Evolutionary conservation across 139 green algal species (phyloP).

Genomic region (Gonium pectorale): DNA sequence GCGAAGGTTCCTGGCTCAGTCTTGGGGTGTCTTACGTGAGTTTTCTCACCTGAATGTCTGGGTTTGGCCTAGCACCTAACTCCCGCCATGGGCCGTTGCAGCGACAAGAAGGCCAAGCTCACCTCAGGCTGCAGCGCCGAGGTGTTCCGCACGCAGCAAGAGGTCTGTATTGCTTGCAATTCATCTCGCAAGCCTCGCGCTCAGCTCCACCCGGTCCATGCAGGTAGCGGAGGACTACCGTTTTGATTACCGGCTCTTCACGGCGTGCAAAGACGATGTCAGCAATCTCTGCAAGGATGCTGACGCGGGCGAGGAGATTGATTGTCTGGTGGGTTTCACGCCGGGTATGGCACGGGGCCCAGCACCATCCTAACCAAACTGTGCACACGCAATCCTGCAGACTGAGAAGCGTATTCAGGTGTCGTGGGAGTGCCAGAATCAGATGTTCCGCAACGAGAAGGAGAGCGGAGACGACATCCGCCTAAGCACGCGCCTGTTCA

Average conservation of each 20-base stretch:
- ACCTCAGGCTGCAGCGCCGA: constrained; percentile 63
- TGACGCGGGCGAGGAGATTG: constrained; percentile 70
- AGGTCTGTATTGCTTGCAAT: constrained; percentile 44
- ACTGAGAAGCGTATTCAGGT: constrained; percentile 58
- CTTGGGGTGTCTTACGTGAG: constrained; percentile 70
- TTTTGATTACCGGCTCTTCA: constrained; percentile 72
- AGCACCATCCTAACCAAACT: too few relatives aligned
- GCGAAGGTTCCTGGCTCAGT: constrained; percentile 55
- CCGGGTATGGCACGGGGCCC: too few relatives aligned
- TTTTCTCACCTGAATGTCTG: background rate
- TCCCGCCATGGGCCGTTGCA: constrained; percentile 24
- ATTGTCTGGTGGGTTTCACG: constrained; percentile 75
- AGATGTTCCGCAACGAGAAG: constrained; percentile 84
- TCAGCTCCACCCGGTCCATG: too few relatives aligned
- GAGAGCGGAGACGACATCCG: constrained; percentile 84
- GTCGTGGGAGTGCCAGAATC: constrained; percentile 79
- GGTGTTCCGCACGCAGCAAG: constrained; percentile 63
- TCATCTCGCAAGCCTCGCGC: background rate
- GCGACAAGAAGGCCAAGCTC: constrained; percentile 65
- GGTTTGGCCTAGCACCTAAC: background rate
- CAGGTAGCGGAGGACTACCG: constrained; percentile 78
- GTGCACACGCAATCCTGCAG: constrained; percentile 46
- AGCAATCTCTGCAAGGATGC: constrained; percentile 67
- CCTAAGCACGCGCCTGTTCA: constrained; percentile 75
- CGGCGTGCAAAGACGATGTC: constrained; percentile 66